Conservation (phyloP, 2,329 filamentous ascomycete species). For the Aspergillus fumigatus region DNA sequence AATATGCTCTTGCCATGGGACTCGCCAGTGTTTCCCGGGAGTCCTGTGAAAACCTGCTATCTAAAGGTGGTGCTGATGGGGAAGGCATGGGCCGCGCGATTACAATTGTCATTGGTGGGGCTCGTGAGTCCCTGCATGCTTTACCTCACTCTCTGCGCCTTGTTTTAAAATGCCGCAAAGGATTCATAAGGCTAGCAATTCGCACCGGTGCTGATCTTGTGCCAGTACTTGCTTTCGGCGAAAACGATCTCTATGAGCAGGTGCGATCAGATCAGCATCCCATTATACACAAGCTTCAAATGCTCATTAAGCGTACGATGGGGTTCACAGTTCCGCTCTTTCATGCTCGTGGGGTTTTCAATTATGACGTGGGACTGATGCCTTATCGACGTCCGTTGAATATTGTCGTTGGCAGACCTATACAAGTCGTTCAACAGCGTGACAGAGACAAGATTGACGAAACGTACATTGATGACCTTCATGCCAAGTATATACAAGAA, state of each 20-base stretch:
- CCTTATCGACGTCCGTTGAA: slow-evolving; percentile 85
- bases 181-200: slow-evolving; percentile 90
- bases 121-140: slow-evolving; percentile 85
- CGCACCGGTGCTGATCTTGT: slow-evolving; percentile 90
- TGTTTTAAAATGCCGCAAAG: slow-evolving; percentile 78
- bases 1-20: slow-evolving; percentile 88
- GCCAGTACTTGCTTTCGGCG: slow-evolving; percentile 85
- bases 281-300: slow-evolving; percentile 72
- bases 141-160: slow-evolving; percentile 72
- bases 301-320: slow-evolving; percentile 76
- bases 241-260: slow-evolving; percentile 95
- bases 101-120: slow-evolving; percentile 91
- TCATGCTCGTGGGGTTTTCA: slow-evolving; percentile 88
- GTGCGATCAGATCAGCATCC: slow-evolving; percentile 73
- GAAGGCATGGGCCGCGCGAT: slow-evolving; percentile 93
- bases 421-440: slow-evolving; percentile 60
- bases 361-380: slow-evolving; percentile 96
- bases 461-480: slow-evolving; percentile 73
- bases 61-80: slow-evolving; percentile 67
- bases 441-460: slow-evolving; percentile 60
- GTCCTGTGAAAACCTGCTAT: slow-evolving; percentile 83
- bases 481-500: slow-evolving; percentile 69
- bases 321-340: slow-evolving; percentile 91
- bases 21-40: slow-evolving; percentile 85
- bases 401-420: slow-evolving; percentile 80